Evolutionary conservation across 768 basidiomycete genomes (phyloP).

Genomic region (Boletus rex-veris): DNA sequence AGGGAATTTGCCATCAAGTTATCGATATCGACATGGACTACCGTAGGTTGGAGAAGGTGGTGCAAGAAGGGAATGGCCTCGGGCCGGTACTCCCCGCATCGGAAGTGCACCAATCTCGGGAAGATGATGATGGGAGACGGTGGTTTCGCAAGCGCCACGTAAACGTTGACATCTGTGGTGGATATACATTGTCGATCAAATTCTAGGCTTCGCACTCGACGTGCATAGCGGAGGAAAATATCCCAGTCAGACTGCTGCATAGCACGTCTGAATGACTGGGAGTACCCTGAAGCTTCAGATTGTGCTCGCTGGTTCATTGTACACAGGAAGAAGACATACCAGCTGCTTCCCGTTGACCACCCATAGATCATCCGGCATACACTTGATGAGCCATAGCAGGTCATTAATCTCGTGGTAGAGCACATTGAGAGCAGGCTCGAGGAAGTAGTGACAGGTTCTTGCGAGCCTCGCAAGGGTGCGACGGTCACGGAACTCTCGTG

Average conservation of each 20-base stretch:
- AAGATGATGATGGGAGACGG: slow-evolving; percentile 20
- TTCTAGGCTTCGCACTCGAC: slow-evolving; percentile 30
- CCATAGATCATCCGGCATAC: slow-evolving; percentile 32
- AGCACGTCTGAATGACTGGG: slow-evolving; percentile 22
- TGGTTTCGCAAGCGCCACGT: slow-evolving; percentile 12
- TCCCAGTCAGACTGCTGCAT: slow-evolving; percentile 27
- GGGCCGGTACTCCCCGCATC: slow-evolving; percentile 24
- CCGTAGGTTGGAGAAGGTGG: slow-evolving; percentile 24
- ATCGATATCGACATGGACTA: slow-evolving; percentile 28
- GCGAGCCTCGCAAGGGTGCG: slow-evolving; percentile 32
- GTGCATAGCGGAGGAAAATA: slow-evolving; percentile 27
- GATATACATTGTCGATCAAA: slow-evolving; percentile 26
- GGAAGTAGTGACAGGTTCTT: slow-evolving; percentile 30
- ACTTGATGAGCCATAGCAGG: slow-evolving; percentile 32
- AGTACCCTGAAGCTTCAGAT: slow-evolving; percentile 3
- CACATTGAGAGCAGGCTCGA: slow-evolving; percentile 31
- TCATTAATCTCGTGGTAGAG: slow-evolving; percentile 31
- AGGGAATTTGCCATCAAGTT: slow-evolving; percentile 27
- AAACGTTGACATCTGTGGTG: slow-evolving; percentile 23
- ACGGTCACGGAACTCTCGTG: slow-evolving; percentile 28
- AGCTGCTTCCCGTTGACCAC: slow-evolving; percentile 30
- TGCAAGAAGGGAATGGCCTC: slow-evolving; percentile 24
- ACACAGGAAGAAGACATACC: slow-evolving; percentile 11
- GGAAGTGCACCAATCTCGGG: slow-evolving; percentile 27
- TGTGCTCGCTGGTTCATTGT: not conserved